Percentiles rank a stretch among this genome's conserved stretches.
Conservation (phyloP, 768 basidiomycete genomes). For the Phallus indusiatus region DNA sequence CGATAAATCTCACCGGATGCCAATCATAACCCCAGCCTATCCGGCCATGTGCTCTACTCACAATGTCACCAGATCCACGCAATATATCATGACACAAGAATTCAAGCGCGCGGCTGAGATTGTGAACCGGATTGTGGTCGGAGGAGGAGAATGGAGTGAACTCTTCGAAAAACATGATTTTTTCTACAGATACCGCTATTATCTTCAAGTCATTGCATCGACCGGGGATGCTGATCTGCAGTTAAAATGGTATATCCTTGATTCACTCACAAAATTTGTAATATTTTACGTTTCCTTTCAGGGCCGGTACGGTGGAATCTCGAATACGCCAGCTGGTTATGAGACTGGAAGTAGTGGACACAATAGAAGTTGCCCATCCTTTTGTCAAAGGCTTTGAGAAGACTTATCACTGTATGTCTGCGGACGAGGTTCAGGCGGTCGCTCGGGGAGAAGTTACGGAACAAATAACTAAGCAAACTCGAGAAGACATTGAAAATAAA, state of each 20-base stretch:
- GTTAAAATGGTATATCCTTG: slow-evolving; percentile 71
- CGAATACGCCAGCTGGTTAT: slow-evolving; percentile 92
- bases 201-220: slow-evolving; percentile 91
- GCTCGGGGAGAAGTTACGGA: slow-evolving; percentile 82
- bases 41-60: slow-evolving; percentile 99
- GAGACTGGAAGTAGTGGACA: slow-evolving; percentile 95
- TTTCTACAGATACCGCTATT: slow-evolving; percentile 94
- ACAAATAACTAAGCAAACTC: slow-evolving; percentile 59
- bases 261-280: neutral
- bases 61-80: slow-evolving; percentile 92
- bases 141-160: slow-evolving; percentile 80
- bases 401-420: slow-evolving; percentile 70
- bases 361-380: slow-evolving; percentile 86
- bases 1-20: slow-evolving; percentile 95
- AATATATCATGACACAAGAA: slow-evolving; percentile 92
- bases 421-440: slow-evolving; percentile 81
- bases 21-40: slow-evolving; percentile 98
- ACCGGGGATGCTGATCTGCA: slow-evolving; percentile 78
- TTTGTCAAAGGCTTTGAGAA: slow-evolving; percentile 92
- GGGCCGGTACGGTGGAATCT: slow-evolving; percentile 98
- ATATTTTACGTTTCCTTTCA: slow-evolving; percentile 20
- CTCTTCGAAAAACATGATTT: slow-evolving; percentile 95
- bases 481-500: slow-evolving; percentile 68
- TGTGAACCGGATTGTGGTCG: slow-evolving; percentile 84
- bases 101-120: slow-evolving; percentile 92